A percentile compares a stretch with the other conserved stretches of the same genome.
phyloP scores from a whole-genome alignment of 2,329 filamentous ascomycete genomes.

The Calonectria ilicicola region DNA sequence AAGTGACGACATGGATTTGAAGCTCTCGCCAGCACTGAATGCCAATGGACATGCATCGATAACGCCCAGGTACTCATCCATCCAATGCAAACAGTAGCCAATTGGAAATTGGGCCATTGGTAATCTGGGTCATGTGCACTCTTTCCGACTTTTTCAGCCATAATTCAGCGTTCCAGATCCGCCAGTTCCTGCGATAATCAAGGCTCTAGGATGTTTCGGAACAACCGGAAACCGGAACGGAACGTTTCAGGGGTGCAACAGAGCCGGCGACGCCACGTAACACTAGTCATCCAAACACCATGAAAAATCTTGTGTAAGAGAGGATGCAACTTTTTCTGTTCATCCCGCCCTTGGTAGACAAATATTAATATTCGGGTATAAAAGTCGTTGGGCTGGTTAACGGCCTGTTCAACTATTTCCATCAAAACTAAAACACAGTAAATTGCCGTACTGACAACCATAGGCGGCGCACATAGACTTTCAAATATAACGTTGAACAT shows the following conservation, averaged over 20 bases:
- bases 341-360: no score
- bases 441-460: no score
- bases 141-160: not conserved
- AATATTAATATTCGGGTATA: no score
- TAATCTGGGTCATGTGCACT: not conserved
- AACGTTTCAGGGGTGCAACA: not conserved
- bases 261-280: not conserved
- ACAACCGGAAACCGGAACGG: not conserved
- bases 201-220: not conserved
- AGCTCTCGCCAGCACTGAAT: not conserved
- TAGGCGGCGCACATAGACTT: no score
- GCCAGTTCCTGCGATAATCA: not conserved
- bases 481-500: no score
- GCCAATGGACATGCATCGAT: not conserved
- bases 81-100: not conserved
- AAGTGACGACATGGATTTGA: not conserved
- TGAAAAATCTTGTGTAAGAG: not conserved
- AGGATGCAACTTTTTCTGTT: not conserved
- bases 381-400: no score
- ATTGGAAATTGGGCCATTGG: not conserved
- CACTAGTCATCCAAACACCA: not conserved
- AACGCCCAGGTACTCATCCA: not conserved
- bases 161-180: not conserved
- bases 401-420: no score
- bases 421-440: no score